Base-by-base conservation (phyloP, 192 early-diverging fungal species). In the Coemansia sp. region DNA sequence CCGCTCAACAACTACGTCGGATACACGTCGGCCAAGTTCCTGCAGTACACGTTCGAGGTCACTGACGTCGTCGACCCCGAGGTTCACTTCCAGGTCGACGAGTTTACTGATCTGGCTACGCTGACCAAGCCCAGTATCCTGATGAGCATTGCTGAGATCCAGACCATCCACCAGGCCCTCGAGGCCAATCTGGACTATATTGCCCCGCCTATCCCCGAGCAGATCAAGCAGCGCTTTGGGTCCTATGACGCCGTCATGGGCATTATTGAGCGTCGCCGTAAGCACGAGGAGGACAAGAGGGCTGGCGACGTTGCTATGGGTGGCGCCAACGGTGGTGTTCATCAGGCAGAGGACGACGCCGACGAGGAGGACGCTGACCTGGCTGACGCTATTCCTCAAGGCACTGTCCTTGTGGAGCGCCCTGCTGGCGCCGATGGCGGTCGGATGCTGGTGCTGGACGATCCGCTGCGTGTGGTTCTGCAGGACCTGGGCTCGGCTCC, bases 141-240 rank as follows among this genome's bases (percentile, higher is more conserved):
- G 74, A 96, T 99, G 67, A 91, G 93, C 4, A 92, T 96, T 11
- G 85, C 89, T 59, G 97, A 98, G 85, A 92, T 99, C 63, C 95
- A 93, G 71, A 89, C 92, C 27, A 91, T 97, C 68, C 98, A 99
- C 77, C 86, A 86, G 61, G 89, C 91, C 62, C 71, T 99, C 5
- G 78, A 90, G 34, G 88, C 96, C 42, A 91, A 94, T 72, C 79
- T 98, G 24, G 90, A 94, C 38, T 87, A 89, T 36, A 79, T 99
- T 27, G 89, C 86, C 13, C 87, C 88, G 18, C 82, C 84, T 24
- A 79, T 82, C 20, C 84, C 84, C 5, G 79, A 80, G 52, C 83
- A 85, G 65, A 77, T 85, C 79, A 77, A 78, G 68, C 83, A 85
- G 73, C 69, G 75, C 40, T 85, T 85, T 61, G 78, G 78, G 7